Base-by-base conservation (phyloP, 139 green algal genomes). In the Edaphochlamys debaryana region DNA sequence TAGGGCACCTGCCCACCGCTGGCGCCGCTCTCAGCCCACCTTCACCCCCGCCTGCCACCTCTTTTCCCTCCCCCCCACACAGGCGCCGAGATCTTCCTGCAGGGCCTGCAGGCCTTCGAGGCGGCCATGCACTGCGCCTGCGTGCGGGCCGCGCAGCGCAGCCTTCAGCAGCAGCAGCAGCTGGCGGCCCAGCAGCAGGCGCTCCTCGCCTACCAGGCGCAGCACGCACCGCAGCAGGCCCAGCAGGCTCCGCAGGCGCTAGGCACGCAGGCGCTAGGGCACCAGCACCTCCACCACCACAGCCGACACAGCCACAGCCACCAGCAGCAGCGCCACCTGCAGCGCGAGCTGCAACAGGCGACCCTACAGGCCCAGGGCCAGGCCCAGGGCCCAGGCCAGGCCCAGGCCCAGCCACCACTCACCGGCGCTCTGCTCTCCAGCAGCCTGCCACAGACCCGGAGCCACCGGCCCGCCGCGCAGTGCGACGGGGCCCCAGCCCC, bases 101-200 rank as follows among this genome's bases (percentile, higher is more conserved):
- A 89, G 42, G 90, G 90, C 34, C 79, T 88, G 29, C 80, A 78
- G 0, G 86, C 90, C 3, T 93, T 88, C 80, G 79, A 93, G 29
- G 90, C 90, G 9, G 90, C 90, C 6, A 87, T 89, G 58, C 87
- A 92, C 69, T 93, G 90, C 69, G 90, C 90, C 29, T 82, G 85
- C 29, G 73, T 93, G 34, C 87, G 86, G 4, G 90, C 90, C 0
- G 87, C 90, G 29, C 86, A 88, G 56, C 87, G 90, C 36, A 52
- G 82, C 37, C 71, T 80, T 32, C 74, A 81, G 38, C 81, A 82
- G 69, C 71, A 79, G 34, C 75, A 82, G 8, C 67, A 75, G 42
- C 11, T 6, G 13, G 48, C n/a, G 9, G 50, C 50, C 9, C 13
- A 38, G 22, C 20, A n/a, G 68, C 36, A 19, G 40, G 11, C 41